Evolutionary conservation across 2,329 filamentous ascomycete species (phyloP), one percentile per base, ranked within the genome.

Genomic region (Knoxdaviesia capensis): DNA sequence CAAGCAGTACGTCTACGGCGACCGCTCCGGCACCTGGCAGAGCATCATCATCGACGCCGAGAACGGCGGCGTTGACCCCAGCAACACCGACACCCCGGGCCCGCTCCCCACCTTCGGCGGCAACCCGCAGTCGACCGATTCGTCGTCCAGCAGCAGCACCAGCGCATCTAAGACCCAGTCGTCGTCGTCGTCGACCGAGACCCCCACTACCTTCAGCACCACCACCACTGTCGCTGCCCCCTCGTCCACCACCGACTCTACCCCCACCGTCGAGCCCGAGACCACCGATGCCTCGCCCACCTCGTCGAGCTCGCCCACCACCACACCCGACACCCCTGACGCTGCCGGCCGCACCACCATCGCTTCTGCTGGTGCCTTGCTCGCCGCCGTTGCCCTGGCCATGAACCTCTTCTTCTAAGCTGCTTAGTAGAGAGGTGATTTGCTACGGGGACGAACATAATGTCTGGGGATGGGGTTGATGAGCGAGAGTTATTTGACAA

Each of bases 1-100:
- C 34, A 55, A 54, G 48, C 52, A 61, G 44, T 68, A 68, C 49
- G 44, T 56, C 33, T 68, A 58, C 36, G 51, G 54, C 7, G 62
- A 63, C 45, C 54, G 55, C 33, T 56, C 61, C 29, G 64, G 64
- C 41, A 57, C 52, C 11, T 60, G 56, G 51, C 34, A 56, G 43
- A 65, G 61, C 54, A 68, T 68, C 51, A 48, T 56, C 41, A 53
- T 63, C 35, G 51, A 50, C 31, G 45, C 45, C 31, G 46, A 45
- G 20, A 39, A 42, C 9, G 41, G 41, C 28, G 40, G 38, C 32
- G 40, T 38, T n/a, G 11, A 29, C 31, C 7, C n/a, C 42, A 40
- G 8, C 3, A 31, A n/a, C 10, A 36, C 29, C 34, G 36, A 36
- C 28, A 20, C 28, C 32, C 34, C 7, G 36, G 9, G 10, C 36